Percentiles rank a stretch among this genome's conserved stretches.
Evolutionary conservation across 148 eudicot genomes (phyloP).

Genomic region (Linanthus parryae): DNA sequence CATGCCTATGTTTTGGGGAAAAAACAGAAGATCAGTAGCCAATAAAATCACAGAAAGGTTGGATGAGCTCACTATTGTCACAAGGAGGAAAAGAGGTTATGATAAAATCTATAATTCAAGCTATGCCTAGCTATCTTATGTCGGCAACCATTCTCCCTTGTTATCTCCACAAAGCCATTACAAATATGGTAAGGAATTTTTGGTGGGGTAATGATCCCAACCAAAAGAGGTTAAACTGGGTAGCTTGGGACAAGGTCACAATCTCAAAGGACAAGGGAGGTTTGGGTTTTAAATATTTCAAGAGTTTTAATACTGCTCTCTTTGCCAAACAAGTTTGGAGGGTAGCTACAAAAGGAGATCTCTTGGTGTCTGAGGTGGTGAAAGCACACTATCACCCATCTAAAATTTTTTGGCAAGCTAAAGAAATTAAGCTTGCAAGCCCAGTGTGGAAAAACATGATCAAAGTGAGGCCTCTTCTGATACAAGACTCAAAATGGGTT

Average conservation of each 20-base stretch:
- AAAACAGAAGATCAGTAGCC: neutral
- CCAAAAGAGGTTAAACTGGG: neutral
- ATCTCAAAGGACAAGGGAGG: neutral
- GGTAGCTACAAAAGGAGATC: neutral
- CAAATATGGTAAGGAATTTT: neutral
- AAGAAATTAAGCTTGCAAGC: neutral
- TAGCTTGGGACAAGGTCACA: neutral
- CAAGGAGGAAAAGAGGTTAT: neutral
- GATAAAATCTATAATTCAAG: neutral
- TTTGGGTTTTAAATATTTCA: neutral
- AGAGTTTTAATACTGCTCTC: neutral
- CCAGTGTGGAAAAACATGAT: neutral
- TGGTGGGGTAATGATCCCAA: neutral
- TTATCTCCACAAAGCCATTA: neutral
- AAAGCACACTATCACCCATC: neutral
- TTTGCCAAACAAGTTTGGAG: neutral
- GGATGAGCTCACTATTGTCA: neutral
- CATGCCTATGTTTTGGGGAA: neutral
- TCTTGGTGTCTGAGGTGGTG: neutral
- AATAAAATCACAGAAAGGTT: neutral
- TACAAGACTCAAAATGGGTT: neutral
- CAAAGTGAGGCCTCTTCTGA: neutral
- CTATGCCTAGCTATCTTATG: neutral
- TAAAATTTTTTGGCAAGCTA: neutral
- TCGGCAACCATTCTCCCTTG: neutral